Base-by-base conservation (phyloP, 495 filamentous ascomycete genomes). In the Daldinia childiae region DNA sequence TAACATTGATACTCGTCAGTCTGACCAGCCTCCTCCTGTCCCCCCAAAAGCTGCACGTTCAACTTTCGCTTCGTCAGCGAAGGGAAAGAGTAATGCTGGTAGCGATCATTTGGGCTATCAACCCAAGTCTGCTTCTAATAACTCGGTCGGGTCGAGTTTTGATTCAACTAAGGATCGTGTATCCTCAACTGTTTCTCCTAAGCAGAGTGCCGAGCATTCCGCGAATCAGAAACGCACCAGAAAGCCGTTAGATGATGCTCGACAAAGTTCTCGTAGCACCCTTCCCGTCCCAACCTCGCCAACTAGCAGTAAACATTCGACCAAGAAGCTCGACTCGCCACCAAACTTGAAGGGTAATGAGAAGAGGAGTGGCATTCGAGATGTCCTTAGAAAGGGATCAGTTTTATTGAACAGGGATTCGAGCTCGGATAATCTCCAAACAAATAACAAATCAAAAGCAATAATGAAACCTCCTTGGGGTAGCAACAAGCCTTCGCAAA, bases 171-270 rank as follows among this genome's bases (percentile, higher is more conserved):
- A 77, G 62, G 62, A 58, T 36, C 64, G 72, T 32, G 32, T 32
- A 29, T 19, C 66, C 17, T 26, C 59, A 1, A 6, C 32, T 3
- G 21, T 57, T 8, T 36, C 64, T 29, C 57, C 76, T 1, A 77
- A 68, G 38, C 63, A 61, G n/a, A 52, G 43, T 3, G 38, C 60
- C 12, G 80, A 78, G 30, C 75, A 76, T 55, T 51, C 77, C 4
- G 81, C 83, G 26, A 85, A 84, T 57, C 82, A 85, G 61, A 86
- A 85, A 65, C 76, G 79, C 11, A 58, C 76, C 11, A 78, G 80
- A 32, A 76, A 74, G n/a, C 78, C 80, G 14, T 68, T 77, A 6
- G 68, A 77, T 6, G 48, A 57, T 4, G 52, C 72, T 24, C 60
- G 72, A 36, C 54, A 70, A 11, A 30, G 21, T 30, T 26, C 72